Evolutionary conservation across 2,329 filamentous ascomycete species (phyloP).

Genomic region (Nemania serpens): DNA sequence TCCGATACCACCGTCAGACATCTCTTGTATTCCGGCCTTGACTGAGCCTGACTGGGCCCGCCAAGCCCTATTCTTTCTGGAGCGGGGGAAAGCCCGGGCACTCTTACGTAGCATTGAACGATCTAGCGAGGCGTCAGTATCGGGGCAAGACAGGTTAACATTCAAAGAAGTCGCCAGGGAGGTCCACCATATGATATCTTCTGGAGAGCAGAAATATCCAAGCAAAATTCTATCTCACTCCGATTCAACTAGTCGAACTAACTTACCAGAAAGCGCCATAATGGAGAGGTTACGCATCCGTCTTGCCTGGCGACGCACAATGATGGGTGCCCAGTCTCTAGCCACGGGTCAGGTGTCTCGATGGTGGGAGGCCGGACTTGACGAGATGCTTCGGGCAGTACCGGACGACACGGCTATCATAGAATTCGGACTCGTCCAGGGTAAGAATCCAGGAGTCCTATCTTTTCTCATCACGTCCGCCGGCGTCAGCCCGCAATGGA

Average conservation of each 20-base stretch:
- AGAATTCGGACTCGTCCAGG: slow-evolving; percentile 23
- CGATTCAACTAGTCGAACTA: background rate
- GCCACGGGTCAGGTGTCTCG: slow-evolving; percentile 15
- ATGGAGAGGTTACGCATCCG: slow-evolving; percentile 24
- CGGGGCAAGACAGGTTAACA: slow-evolving; percentile 8
- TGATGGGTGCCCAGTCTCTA: slow-evolving; percentile 15
- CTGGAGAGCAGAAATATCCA: slow-evolving; percentile 13
- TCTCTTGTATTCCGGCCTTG: slow-evolving; percentile 12
- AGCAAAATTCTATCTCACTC: background rate
- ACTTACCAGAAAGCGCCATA: slow-evolving; percentile 8
- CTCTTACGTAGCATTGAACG: slow-evolving; percentile 21
- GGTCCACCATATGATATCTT: slow-evolving; percentile 11
- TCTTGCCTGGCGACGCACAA: slow-evolving; percentile 16
- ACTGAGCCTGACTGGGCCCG: slow-evolving; percentile 18
- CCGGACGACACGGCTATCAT: slow-evolving; percentile 15
- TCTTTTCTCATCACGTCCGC: slow-evolving; percentile 20
- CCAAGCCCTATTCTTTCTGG: slow-evolving; percentile 20
- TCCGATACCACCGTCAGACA: slow-evolving; percentile 5
- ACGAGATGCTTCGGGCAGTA: slow-evolving; percentile 16
- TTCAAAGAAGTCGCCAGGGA: slow-evolving; percentile 19
- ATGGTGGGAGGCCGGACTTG: slow-evolving; percentile 17
- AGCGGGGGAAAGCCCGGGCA: slow-evolving; percentile 22
- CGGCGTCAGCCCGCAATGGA: slow-evolving; percentile 12
- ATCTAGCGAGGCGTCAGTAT: slow-evolving; percentile 14
- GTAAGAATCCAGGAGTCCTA: slow-evolving; percentile 17